Conservation (phyloP, 495 filamentous ascomycete species). For the Annulohypoxylon stygium region DNA sequence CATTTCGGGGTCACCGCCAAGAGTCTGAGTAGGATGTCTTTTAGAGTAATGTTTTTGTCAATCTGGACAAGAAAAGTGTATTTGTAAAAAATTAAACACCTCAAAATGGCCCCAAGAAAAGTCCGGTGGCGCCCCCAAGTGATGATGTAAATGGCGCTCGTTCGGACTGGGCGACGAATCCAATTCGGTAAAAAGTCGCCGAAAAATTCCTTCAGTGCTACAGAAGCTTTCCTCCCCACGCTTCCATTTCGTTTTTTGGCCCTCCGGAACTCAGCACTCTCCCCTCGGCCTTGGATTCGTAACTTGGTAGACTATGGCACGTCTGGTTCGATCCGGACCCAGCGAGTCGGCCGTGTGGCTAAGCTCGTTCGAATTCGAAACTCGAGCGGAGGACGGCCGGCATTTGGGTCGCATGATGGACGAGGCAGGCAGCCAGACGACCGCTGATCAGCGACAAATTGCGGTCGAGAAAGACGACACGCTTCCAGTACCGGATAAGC, state of each 20-base stretch:
- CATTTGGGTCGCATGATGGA: slow-evolving; percentile 38
- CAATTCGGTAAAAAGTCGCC: slow-evolving; percentile 5
- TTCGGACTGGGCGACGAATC: neutral
- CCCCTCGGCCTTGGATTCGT: slow-evolving; percentile 13
- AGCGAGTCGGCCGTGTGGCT: slow-evolving; percentile 37
- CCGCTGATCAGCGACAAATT: slow-evolving; percentile 34
- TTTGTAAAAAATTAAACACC: neutral
- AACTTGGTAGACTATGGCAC: slow-evolving; percentile 16
- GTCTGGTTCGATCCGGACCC: slow-evolving; percentile 20
- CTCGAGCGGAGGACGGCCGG: slow-evolving; percentile 31
- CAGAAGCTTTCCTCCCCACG: slow-evolving; percentile 13
- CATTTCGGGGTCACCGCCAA: slow-evolving; percentile 26
- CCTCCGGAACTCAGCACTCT: neutral
- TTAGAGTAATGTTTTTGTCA: slow-evolving; percentile 1
- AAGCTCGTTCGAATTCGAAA: slow-evolving; percentile 20
- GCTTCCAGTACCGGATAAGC: slow-evolving; percentile 35
- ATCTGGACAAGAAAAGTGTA: neutral
- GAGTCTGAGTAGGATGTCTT: neutral
- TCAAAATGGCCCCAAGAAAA: neutral
- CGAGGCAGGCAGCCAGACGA: slow-evolving; percentile 14
- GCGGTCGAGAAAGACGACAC: slow-evolving; percentile 23
- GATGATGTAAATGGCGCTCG: neutral
- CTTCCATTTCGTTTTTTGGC: slow-evolving; percentile 5
- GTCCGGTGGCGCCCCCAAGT: slow-evolving; percentile 3
- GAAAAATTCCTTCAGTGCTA: neutral